Conservation (phyloP, 805 yeast species). For the Wickerhamiella allomyrinae region DNA sequence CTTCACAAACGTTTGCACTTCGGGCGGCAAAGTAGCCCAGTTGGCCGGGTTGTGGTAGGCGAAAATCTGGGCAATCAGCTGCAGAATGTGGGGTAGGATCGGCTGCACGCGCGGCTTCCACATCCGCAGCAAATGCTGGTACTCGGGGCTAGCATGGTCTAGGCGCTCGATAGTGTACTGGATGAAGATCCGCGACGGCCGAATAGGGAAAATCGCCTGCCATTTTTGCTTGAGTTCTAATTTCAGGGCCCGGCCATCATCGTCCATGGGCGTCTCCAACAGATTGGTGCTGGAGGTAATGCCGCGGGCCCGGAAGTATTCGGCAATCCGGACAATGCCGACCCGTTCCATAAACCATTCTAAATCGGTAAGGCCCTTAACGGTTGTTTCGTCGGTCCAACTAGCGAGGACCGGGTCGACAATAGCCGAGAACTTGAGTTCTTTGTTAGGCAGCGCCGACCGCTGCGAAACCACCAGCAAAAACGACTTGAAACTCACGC, state of each 20-base stretch:
- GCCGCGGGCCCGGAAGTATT: conserved; percentile 70
- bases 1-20: conserved; percentile 83
- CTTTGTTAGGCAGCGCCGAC: conserved; percentile 48
- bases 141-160: conserved; percentile 64
- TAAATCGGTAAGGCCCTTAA: conserved; percentile 73
- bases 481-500: conserved; percentile 86
- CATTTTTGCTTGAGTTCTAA: conserved; percentile 75
- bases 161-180: conserved; percentile 92
- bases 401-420: conserved; percentile 88
- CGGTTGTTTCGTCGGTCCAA: conserved; percentile 87
- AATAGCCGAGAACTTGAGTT: conserved; percentile 64
- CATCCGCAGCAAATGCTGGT: conserved; percentile 47
- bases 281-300: conserved; percentile 66
- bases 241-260: conserved; percentile 63
- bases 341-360: conserved; percentile 98
- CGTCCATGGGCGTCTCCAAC: conserved; percentile 75
- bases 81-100: conserved; percentile 78
- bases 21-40: conserved; percentile 76
- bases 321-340: conserved; percentile 87
- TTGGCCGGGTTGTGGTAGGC: conserved; percentile 88
- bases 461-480: conserved; percentile 82
- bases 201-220: conserved; percentile 86
- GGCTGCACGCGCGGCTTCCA: conserved; percentile 94
- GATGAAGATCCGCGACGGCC: conserved; percentile 87
- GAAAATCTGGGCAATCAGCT: conserved; percentile 77